Percentiles rank a stretch among this genome's conserved stretches.
phyloP scores from a whole-genome alignment of 176 grass and related monocot species.

The Eleusine coracana region DNA sequence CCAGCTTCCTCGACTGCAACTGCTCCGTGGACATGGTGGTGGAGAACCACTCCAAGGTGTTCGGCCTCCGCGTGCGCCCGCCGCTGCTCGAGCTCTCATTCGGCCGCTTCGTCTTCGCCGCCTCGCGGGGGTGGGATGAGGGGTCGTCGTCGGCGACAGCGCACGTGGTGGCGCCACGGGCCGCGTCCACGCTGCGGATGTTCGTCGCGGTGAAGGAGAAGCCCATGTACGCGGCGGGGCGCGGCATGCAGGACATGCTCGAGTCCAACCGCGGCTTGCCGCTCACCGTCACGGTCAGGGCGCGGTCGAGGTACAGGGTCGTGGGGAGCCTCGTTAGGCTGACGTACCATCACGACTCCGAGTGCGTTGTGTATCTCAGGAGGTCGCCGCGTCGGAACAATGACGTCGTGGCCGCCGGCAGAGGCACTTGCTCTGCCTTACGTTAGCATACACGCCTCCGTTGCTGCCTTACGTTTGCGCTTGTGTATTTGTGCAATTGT shows the following conservation, averaged over 20 bases:
- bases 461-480: no score
- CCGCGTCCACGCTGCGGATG: constrained; percentile 31
- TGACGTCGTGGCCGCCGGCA: constrained; percentile 36
- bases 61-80: constrained; percentile 61
- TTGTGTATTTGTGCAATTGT: background rate
- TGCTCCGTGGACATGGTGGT: constrained; percentile 71
- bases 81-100: constrained; percentile 63
- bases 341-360: constrained; percentile 54
- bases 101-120: constrained; percentile 65
- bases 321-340: constrained; percentile 60
- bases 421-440: constrained; percentile 45
- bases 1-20: constrained; percentile 86
- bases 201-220: constrained; percentile 70
- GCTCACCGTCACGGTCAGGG: constrained; percentile 52
- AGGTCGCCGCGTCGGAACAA: constrained; percentile 32
- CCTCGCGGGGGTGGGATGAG: constrained; percentile 46
- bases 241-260: constrained; percentile 84
- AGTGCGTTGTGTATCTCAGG: constrained; percentile 64
- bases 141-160: background rate
- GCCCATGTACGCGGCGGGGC: constrained; percentile 86
- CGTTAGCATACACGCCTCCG: constrained; percentile 7
- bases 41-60: constrained; percentile 89
- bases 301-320: constrained; percentile 56
- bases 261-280: constrained; percentile 58
- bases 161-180: constrained; percentile 37